Base-by-base conservation (phyloP, 345 rosid species). In the Raphanus sativus region DNA sequence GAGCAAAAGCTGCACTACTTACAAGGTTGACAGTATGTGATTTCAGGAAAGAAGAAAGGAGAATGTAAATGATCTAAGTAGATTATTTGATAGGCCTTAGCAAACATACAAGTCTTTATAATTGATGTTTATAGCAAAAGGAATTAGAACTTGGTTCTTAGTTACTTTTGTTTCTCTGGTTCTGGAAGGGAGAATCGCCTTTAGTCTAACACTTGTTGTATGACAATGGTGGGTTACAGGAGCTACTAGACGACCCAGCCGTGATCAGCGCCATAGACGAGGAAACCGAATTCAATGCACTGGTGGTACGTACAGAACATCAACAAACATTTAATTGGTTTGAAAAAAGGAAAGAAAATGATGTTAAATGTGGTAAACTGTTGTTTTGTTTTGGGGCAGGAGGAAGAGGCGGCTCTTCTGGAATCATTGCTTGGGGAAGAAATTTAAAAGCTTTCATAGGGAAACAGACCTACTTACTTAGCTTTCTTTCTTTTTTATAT, bases 221-320 rank as follows among this genome's bases (percentile, higher is more conserved):
- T 77, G 67, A 1, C 4, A 8, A 55, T 64, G 75, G 63, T n/a
- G 63, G 73, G 62, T 69, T 62, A 21, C 88, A 91, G 98, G 98
- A 91, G 78, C 89, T 94, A 13, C 63, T 90, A 88, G 96, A 91
- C 15, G 98, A 94, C 80, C 87, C 91, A 42, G 89, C 92, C 2
- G 85, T 87, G 54, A 78, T 83, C 74, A 83, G 91, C 16, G 92
- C 96, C 70, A 86, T 94, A 69, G 96, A 94, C 11, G 97, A 91
- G 83, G 96, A 91, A 85, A 94, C 94, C 0, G 97, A 94, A 80
- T 94, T 94, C 73, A 90, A 90, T 67, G 97, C 97, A 45, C 85
- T 94, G 74, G 97, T 91, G 97, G 98, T 94, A 88, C 2, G 88
- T 72, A 74, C 17, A 67, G n/a, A n/a, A 74, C 42, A 62, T n/a